A percentile compares a stretch with the other conserved stretches of the same genome.
phyloP scores from a whole-genome alignment of 805 yeast species.

The Ascoidea tarda region DNA sequence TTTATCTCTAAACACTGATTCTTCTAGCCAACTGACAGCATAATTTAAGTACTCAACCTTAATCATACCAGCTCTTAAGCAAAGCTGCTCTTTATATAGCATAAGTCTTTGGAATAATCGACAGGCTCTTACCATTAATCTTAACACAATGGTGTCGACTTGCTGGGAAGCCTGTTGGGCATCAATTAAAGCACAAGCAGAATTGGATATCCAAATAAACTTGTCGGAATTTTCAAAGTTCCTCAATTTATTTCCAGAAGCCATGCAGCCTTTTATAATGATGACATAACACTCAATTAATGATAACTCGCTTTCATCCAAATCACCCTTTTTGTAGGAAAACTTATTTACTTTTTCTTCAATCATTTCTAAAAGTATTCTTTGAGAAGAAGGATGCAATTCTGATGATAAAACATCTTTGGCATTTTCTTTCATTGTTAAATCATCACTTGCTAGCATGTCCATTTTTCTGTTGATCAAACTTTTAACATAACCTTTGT shows the following conservation, averaged over 20 bases:
- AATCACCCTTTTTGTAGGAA: slow-evolving; percentile 13
- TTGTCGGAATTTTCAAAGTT: not conserved
- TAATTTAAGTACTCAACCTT: not conserved
- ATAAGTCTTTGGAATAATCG: not conserved
- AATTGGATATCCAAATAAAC: not conserved
- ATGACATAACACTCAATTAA: not conserved
- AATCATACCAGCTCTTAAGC: not conserved
- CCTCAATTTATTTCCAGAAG: not conserved
- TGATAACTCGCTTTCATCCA: not conserved
- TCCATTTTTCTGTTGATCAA: slow-evolving; percentile 28
- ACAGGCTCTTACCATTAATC: not conserved
- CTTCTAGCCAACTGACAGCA: not conserved
- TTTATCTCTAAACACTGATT: not conserved
- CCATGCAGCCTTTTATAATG: not conserved
- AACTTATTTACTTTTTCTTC: slow-evolving; percentile 20
- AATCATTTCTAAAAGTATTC: slow-evolving; percentile 1
- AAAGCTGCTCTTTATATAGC: not conserved
- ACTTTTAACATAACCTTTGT: not conserved
- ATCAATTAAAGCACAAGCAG: not conserved
- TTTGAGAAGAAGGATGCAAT: slow-evolving; percentile 31
- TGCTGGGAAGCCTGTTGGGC: not conserved
- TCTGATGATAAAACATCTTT: slow-evolving; percentile 60
- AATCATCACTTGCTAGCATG: slow-evolving; percentile 32
- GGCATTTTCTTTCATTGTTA: slow-evolving; percentile 46
- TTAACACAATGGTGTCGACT: not conserved